Evolutionary conservation across 768 basidiomycete species (phyloP), one percentile per base, ranked within the genome.

Genomic region (Lentinula guzmanii): DNA sequence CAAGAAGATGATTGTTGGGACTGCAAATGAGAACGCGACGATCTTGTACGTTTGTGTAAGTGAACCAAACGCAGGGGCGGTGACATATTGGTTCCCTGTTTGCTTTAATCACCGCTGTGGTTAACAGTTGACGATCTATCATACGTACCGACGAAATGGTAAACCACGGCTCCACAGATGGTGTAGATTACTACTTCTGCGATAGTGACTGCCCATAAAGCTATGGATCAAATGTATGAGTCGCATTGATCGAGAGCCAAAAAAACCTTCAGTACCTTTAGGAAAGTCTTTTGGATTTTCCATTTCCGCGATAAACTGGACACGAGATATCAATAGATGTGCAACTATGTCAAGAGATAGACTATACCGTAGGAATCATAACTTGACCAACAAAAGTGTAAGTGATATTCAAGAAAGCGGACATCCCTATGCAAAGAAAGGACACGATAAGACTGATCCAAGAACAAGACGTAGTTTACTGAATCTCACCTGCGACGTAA

Each of bases 271-370:
- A 64, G 45, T 52, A 73, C 75, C 75, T 68, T 79, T 79, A 0
- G 77, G 77, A 65, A 80, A 79, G 61, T 79, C 77, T 53, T 71
- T 76, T 4, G 79, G 79, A 34, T 80, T 74, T 64, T 76, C 74
- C 78, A 80, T 79, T 61, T 80, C 78, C 3, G 79, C 77, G 59
- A 79, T 80, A 64, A 80, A 78, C 71, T 73, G 63, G n/a, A 46
- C 50, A 45, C 13, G 21, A 56, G 15, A 37, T 16, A 24, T 43
- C 7, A 60, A 37, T 24, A 37, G 3, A 54, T 13, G 11, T 34
- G 61, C 41, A 31, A 39, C 18, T 13, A 11, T 53, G 35, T 55
- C 13, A 13, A 28, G 53, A 10, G 33, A 54, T 35, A 18, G 60
- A 10, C 58, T 71, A 39, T 54, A 73, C 71, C 34, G 77, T 77